These are phyloP conservation scores for Penicillium soppii DNA, from an alignment of 495 filamentous ascomycete species.

Conservation along the genomic window DNA sequence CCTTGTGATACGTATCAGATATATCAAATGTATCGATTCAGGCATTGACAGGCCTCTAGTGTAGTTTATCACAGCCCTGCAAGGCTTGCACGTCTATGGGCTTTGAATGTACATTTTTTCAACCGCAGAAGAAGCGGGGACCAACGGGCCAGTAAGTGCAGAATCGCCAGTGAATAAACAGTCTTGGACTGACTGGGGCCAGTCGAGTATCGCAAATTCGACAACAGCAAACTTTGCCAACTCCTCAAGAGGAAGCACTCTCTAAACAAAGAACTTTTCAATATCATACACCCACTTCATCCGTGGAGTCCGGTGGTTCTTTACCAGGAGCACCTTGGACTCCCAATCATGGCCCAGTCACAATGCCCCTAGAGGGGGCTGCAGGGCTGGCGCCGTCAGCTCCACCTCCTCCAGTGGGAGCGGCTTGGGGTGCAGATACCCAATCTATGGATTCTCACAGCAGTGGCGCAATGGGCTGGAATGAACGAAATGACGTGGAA, in stretches of 20 bases:
- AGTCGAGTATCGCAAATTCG: constrained; percentile 45
- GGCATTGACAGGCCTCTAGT: constrained; percentile 25
- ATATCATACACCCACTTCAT: constrained; percentile 20
- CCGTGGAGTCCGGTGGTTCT: constrained; percentile 18
- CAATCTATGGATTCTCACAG: constrained; percentile 24
- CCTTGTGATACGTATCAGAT: no score
- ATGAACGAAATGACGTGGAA: constrained; percentile 33
- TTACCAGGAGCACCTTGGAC: constrained; percentile 23
- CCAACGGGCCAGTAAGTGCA: constrained; percentile 42
- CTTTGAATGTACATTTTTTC: constrained; percentile 46
- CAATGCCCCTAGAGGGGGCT: constrained; percentile 24
- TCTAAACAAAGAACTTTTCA: constrained; percentile 22
- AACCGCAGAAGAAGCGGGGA: constrained; percentile 45
- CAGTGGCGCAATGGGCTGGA: constrained; percentile 29
- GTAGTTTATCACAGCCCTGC: constrained; percentile 42
- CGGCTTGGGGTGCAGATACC: constrained; percentile 25
- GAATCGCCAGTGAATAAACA: constrained; percentile 1
- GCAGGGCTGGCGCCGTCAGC: constrained; percentile 18
- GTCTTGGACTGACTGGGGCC: constrained; percentile 3
- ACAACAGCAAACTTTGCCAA: constrained; percentile 34
- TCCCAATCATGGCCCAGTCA: constrained; percentile 17
- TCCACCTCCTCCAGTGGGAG: constrained; percentile 15
- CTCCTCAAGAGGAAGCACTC: constrained; percentile 9
- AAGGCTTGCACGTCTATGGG: constrained; percentile 38
- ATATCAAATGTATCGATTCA: no score